These are phyloP conservation scores for Aspergillus aculeatinus DNA, from an alignment of 2,329 filamentous ascomycete species.

Conservation along the genomic window DNA sequence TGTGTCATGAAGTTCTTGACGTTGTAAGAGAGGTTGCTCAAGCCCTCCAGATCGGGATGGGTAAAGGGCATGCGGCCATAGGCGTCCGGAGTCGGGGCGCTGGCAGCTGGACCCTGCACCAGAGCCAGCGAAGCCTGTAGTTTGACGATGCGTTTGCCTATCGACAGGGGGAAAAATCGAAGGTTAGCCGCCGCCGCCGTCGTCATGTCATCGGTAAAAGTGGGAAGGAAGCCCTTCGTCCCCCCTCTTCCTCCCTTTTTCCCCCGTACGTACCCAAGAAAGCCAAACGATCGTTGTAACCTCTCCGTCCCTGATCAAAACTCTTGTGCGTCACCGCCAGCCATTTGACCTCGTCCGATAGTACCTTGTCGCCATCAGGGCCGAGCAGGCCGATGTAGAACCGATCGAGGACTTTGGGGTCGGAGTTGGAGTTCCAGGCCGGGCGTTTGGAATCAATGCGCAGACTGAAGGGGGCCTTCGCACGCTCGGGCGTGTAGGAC, in stretches of 20 bases:
- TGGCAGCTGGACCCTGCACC: conserved; percentile 47
- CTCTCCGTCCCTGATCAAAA: conserved; percentile 90
- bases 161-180: not conserved
- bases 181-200: not conserved
- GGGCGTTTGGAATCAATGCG: conserved; percentile 35
- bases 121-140: conserved; percentile 65
- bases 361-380: conserved; percentile 65
- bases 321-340: conserved; percentile 96
- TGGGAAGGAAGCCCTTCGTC: too few species aligned
- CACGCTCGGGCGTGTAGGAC: conserved; percentile 66
- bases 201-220: not conserved
- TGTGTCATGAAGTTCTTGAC: conserved; percentile 63
- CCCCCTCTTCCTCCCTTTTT: not conserved
- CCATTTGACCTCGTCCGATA: conserved; percentile 95
- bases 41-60: conserved; percentile 68
- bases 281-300: conserved; percentile 92
- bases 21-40: conserved; percentile 67
- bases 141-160: conserved; percentile 64
- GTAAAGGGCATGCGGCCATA: conserved; percentile 64
- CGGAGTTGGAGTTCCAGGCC: conserved; percentile 67
- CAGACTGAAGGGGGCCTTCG: conserved; percentile 64
- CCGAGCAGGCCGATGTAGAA: conserved; percentile 79
- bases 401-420: conserved; percentile 70
- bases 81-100: conserved; percentile 43
- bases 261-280: conserved; percentile 67